A percentile compares a stretch with the other conserved stretches of the same genome.
Evolutionary conservation across 257 asterid species (phyloP).

Genomic region (Capsicum baccatum): DNA sequence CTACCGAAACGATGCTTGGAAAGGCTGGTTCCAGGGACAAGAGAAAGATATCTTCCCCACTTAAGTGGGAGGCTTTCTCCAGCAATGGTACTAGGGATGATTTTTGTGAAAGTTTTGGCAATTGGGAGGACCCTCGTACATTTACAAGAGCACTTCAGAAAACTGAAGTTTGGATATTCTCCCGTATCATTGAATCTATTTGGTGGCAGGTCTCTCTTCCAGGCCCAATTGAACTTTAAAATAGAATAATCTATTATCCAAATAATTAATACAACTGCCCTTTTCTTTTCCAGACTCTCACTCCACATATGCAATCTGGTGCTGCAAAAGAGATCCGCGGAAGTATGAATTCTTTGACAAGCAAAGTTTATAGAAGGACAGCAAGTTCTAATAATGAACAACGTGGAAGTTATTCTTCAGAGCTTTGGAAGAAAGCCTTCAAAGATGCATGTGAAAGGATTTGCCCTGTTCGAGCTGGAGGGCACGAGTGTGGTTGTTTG

Average conservation of each 20-base stretch:
- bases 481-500: slow-evolving; percentile 84
- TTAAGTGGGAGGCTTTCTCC: slow-evolving; percentile 61
- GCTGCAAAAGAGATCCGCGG: slow-evolving; percentile 51
- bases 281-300: slow-evolving; percentile 61
- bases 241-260: slow-evolving; percentile 24
- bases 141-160: slow-evolving; percentile 66
- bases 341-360: slow-evolving; percentile 42
- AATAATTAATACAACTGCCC: slow-evolving; percentile 24
- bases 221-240: slow-evolving; percentile 11
- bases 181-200: slow-evolving; percentile 74
- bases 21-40: slow-evolving; percentile 32
- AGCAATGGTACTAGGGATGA: slow-evolving; percentile 41
- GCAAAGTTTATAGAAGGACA: slow-evolving; percentile 47
- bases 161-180: slow-evolving; percentile 79
- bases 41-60: slow-evolving; percentile 47
- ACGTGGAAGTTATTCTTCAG: slow-evolving; percentile 60
- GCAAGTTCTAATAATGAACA: slow-evolving; percentile 53
- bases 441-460: slow-evolving; percentile 81
- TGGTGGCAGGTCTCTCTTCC: slow-evolving; percentile 85
- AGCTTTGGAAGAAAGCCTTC: slow-evolving; percentile 88
- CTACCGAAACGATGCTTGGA: slow-evolving; percentile 42
- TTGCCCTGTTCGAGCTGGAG: slow-evolving; percentile 89
- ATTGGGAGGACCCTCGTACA: slow-evolving; percentile 64
- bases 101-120: slow-evolving; percentile 40
- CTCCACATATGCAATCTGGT: slow-evolving; percentile 84